Evolutionary conservation across 495 filamentous ascomycete genomes (phyloP).

Genomic region (Penicillium angulare): DNA sequence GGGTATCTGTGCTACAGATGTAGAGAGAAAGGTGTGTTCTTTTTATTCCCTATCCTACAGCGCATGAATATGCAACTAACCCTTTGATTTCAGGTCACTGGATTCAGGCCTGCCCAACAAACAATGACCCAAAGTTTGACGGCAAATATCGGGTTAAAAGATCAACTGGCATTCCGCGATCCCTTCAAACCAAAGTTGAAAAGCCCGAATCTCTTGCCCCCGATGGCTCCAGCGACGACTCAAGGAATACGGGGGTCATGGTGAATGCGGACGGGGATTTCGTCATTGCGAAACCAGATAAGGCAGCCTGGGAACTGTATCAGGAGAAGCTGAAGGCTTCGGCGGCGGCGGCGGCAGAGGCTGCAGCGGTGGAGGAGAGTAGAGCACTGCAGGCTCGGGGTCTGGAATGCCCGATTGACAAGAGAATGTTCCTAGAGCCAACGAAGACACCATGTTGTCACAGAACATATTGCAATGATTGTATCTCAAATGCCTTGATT

Average conservation of each 20-base stretch:
- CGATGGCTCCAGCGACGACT: constrained; percentile 71
- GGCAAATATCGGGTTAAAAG: constrained; percentile 86
- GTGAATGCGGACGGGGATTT: constrained; percentile 96
- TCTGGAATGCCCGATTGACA: constrained; percentile 91
- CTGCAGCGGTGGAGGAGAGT: constrained; percentile 66
- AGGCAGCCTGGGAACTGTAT: constrained; percentile 92
- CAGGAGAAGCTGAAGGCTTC: constrained; percentile 88
- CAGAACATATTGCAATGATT: constrained; percentile 97
- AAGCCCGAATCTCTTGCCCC: constrained; percentile 74
- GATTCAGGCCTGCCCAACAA: constrained; percentile 96
- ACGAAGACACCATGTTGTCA: constrained; percentile 97
- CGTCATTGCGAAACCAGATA: constrained; percentile 91
- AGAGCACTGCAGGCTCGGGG: constrained; percentile 81
- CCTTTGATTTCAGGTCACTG: constrained; percentile 64
- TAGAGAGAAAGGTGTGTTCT: constrained; percentile 73
- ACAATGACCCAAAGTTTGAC: constrained; percentile 94
- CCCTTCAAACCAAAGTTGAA: constrained; percentile 89
- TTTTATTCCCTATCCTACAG: constrained; percentile 4
- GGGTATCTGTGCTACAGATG: constrained; percentile 98
- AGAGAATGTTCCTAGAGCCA: constrained; percentile 93
- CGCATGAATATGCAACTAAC: background rate
- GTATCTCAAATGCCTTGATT: constrained; percentile 95
- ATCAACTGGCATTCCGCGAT: constrained; percentile 92
- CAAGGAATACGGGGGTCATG: constrained; percentile 87
- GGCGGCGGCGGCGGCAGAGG: constrained; percentile 71